Evolutionary conservation across 352 stramenopile genomes (phyloP).

Genomic region (Globisporangium radiosum): DNA sequence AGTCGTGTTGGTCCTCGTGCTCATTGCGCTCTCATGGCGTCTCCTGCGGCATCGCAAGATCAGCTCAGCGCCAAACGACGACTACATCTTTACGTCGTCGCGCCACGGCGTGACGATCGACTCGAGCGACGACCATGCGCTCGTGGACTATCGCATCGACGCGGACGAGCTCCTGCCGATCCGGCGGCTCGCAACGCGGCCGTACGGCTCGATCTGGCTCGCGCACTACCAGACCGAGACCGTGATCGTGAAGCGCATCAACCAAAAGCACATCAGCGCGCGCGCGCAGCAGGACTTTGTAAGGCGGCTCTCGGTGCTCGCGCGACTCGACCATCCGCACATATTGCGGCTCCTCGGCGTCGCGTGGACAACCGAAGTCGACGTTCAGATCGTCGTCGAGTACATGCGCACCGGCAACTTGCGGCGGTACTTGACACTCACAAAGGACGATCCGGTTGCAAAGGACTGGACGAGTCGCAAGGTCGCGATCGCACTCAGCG

Average conservation of each 20-base stretch:
- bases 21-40: conserved; percentile 2
- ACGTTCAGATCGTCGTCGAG: conserved; percentile 67
- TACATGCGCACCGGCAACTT: conserved; percentile 70
- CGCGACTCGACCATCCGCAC: conserved; percentile 55
- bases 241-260: conserved; percentile 17
- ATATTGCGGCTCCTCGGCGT: conserved; percentile 80
- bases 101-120: conserved; percentile 13
- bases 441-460: conserved; percentile 20
- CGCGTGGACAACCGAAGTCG: conserved; percentile 41
- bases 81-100: conserved; percentile 6
- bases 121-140: conserved; percentile 11
- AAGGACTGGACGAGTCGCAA: conserved; percentile 44
- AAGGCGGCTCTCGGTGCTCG: conserved; percentile 63
- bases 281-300: conserved; percentile 32
- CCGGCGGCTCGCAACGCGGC: conserved; percentile 11
- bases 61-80: not conserved
- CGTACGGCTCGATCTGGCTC: conserved; percentile 16
- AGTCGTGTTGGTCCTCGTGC: conserved; percentile 10
- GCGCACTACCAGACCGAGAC: conserved; percentile 12
- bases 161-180: conserved; percentile 15
- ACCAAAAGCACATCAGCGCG: conserved; percentile 17
- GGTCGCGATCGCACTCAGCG: conserved; percentile 49
- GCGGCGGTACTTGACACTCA: conserved; percentile 33
- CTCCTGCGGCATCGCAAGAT: not conserved
- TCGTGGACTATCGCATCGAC: conserved; percentile 11